Evolutionary conservation across 164 flowering plant species (phyloP), one percentile per base, ranked within the genome.

Genomic region (Nymphaea colorata): DNA sequence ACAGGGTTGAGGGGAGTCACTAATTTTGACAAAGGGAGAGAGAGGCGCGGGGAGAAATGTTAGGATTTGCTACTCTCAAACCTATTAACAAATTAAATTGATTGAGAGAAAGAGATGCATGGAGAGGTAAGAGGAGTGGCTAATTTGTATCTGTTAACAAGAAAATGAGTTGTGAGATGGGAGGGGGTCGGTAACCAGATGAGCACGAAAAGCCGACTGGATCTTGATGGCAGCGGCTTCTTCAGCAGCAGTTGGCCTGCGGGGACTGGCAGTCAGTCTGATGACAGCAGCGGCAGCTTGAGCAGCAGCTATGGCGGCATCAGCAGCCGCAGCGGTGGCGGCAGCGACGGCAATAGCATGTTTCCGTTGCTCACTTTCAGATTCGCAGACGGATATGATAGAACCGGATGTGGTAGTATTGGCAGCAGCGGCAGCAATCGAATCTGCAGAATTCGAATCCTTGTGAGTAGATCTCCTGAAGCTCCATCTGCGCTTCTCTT

Each of bases 401-500:
- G 82, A 65, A 36, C 75, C 62, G 41, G 73, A 67, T 65, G 17
- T 64, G 47, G 73, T 12, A 47, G 55, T 47, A 12, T 47, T 47
- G 7, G 55, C 55, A 47, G 55, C 55, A 4, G 55, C 55, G 55
- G 12, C 3, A 12, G 12, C 57, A 8, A 3, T 51, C 57, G 57
- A 51, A 51, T 8, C 57, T 8, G 57, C 67, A 18, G 60, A 53
- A 44, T 64, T 63, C 42, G 44, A 41, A 44, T 82, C 86, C 71
- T 74, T 79, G 64, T 78, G 67, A 68, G 83, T 71, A 3, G 95
- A 85, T 74, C 96, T 75, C 69, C 98, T 79, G 64, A 93, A 93
- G 74, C 98, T 93, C 98, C 98, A 93, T 76, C 96, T 73, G 51
- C 78, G 69, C 76, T 86, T 92, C 76, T 92, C 96, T 68, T 86